Conservation (phyloP, 345 rosid genomes). For the Gossypium mustelinum region DNA sequence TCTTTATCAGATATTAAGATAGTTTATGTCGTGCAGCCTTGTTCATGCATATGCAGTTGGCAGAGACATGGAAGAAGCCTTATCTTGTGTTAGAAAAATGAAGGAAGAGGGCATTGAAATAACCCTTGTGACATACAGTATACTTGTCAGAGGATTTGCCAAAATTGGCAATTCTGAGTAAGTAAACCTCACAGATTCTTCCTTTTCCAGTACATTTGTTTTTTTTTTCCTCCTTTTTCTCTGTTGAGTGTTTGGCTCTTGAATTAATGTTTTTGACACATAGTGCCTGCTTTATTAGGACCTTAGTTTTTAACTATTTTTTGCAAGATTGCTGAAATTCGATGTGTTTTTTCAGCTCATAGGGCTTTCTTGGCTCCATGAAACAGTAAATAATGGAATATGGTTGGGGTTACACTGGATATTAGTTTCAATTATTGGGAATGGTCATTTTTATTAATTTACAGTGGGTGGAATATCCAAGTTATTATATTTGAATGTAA, state of each 20-base stretch:
- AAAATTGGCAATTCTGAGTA: slow-evolving; percentile 77
- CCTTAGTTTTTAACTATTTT: neutral
- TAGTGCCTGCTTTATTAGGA: neutral
- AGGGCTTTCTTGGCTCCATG: neutral
- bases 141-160: slow-evolving; percentile 83
- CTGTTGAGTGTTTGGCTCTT: neutral
- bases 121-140: slow-evolving; percentile 86
- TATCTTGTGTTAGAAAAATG: slow-evolving; percentile 92
- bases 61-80: slow-evolving; percentile 97
- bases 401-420: neutral
- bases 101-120: slow-evolving; percentile 80
- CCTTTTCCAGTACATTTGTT: neutral
- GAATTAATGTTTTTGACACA: neutral
- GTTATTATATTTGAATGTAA: neutral
- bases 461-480: neutral
- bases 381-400: neutral
- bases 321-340: neutral
- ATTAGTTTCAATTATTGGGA: neutral
- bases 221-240: neutral
- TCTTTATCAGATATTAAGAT: slow-evolving; percentile 29
- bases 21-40: slow-evolving; percentile 84
- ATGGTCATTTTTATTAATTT: neutral
- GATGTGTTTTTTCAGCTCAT: neutral
- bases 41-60: slow-evolving; percentile 97
- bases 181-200: slow-evolving; percentile 31